phyloP scores from a whole-genome alignment of 169 alveolate genomes.

The Besnoitia besnoiti region DNA sequence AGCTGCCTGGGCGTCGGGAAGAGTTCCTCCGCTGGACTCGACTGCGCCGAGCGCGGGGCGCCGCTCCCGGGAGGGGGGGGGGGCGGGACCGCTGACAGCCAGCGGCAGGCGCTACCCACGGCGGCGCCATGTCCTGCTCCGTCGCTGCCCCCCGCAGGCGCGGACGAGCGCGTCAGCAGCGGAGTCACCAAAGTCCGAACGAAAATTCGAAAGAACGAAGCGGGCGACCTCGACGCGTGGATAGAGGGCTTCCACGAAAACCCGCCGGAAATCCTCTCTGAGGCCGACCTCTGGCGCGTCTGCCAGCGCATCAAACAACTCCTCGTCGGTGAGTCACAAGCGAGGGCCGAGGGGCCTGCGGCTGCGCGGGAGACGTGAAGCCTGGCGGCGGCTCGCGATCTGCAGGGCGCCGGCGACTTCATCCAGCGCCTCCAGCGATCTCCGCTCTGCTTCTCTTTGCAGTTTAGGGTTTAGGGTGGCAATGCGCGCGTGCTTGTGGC shows the following conservation, averaged over 20 bases:
- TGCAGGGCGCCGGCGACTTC: no score
- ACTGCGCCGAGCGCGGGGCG: not conserved
- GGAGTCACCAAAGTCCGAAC: not conserved
- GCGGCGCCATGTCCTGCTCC: no score
- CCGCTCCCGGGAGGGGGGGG: not conserved
- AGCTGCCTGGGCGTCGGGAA: no score
- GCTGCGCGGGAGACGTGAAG: no score
- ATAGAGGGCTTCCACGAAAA: not conserved
- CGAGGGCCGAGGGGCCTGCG: no score
- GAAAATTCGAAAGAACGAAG: not conserved
- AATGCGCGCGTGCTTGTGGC: no score
- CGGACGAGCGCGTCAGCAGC: not conserved
- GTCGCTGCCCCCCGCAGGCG: not conserved
- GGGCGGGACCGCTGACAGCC: not conserved
- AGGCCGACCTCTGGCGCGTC: constrained; percentile 37
- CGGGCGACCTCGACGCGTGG: constrained; percentile 47
- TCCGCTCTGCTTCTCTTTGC: no score
- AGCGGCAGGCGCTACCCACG: no score
- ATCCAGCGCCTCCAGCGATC: no score
- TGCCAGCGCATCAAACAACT: constrained; percentile 41
- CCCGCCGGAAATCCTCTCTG: constrained; percentile 47
- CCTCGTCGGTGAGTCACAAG: constrained; percentile 37
- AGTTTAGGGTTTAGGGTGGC: no score
- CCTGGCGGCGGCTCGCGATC: no score
- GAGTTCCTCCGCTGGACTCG: not conserved